Base-by-base conservation (phyloP, 176 grass and related monocot genomes). In the Saccharum officinarum region DNA sequence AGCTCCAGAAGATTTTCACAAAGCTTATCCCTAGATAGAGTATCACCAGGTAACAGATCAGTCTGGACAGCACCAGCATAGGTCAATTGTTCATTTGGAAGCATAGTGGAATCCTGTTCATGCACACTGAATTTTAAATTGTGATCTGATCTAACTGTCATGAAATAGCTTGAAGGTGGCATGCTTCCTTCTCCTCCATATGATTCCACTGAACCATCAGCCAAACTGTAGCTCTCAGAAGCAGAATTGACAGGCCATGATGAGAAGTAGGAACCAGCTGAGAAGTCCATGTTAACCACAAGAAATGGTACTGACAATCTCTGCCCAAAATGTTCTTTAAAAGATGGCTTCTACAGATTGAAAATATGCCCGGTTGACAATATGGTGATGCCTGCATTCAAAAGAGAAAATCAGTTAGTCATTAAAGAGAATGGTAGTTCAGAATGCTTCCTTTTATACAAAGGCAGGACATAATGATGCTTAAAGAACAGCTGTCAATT, bases 201-300 rank as follows among this genome's bases (percentile, higher is more conserved):
- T 71, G 85, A 81, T 70, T 80, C 85, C 7, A 84, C 23, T 66
- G 81, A 91, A 80, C 76, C 85, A 76, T 84, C 81, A 76, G 78
- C 39, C 80, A 87, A 81, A 70, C 22, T 80, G 52, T 87, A 87
- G 28, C 65, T 76, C 40, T 84, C 61, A 52, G 81, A 84, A 36
- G 33, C 63, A 52, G 83, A 89, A 85, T 82, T 89, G 82, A 18
- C 42, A 88, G 85, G 30, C 84, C 89, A 91, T 34, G 88, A 34
- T 65, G 83, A 71, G 73, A 91, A 79, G 69, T 84, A 91, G 70
- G 89, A 91, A 80, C 69, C 76, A 68, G 26, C 23, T 37, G 75
- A n/a, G 69, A 84, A 75, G 40, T 91, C 81, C 89, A 91, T 91
- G 30, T 69, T 42, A 80, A 80, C 69, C 39, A 33, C 54, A 66